Evolutionary conservation across 2,329 filamentous ascomycete species (phyloP), one percentile per base, ranked within the genome.

Genomic region (Colletotrichum filicis): DNA sequence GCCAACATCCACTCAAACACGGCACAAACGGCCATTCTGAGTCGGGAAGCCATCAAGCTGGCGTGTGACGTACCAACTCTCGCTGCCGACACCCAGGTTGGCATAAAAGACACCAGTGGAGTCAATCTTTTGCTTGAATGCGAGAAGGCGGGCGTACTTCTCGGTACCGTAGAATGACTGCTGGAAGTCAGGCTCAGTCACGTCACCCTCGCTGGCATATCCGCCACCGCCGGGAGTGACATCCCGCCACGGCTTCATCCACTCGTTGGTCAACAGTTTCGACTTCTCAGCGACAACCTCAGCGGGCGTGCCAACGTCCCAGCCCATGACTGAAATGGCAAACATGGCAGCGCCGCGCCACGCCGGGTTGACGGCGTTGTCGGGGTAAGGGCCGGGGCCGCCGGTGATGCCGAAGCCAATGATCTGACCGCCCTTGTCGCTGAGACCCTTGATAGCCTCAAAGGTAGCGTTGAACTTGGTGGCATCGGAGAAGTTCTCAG

Each of bases 311-410:
- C 60, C 66, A 4, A 55, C 52, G 26, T 64, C 65, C 73, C 71
- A 74, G 7, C 52, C 52, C 2, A 66, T 62, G 26, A 68, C 66
- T 66, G 76, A 74, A 74, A 84, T 83, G 62, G 76, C 76, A 46
- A 81, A 81, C 78, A 84, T 77, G 35, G 79, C 76, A 7, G 82
- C 81, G 0, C 81, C 80, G 14, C 87, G 80, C 86, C 86, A 88
- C 0, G 85, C 86, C 2, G 85, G 86, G 63, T 84, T 83, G 30
- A 83, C 78, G 5, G 83, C 80, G 24, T 82, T 84, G 57, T 79
- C 77, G 22, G 67, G 67, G 42, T 83, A 77, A 2, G 75, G 79
- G 0, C 76, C 76, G 5, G 79, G 77, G 0, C 78, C 80, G 4
- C 79, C 74, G 0, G 78, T 79, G 65, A 86, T 85, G 52, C 83